Evolutionary conservation across 2,329 filamentous ascomycete species (phyloP).

Genomic region (Ophiostoma novo-ulmi): DNA sequence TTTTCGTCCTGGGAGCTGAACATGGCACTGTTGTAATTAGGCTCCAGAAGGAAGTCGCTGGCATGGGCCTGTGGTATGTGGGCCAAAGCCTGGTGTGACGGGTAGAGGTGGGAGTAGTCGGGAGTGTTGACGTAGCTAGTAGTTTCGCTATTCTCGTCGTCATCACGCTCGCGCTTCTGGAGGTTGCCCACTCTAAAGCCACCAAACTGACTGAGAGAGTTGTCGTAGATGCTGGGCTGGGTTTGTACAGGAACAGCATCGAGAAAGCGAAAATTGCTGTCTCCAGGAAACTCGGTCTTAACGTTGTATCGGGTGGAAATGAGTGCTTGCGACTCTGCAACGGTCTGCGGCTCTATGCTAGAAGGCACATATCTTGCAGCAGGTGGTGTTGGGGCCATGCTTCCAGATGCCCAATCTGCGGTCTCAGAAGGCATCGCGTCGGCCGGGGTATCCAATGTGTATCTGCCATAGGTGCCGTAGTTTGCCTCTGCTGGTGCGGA

Average conservation of each 20-base stretch:
- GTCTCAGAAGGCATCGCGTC: background rate
- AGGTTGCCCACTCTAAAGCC: background rate
- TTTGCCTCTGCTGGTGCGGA: background rate
- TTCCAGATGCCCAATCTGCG: background rate
- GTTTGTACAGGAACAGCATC: background rate
- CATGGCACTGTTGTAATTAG: constrained; percentile 23
- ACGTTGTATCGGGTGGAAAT: background rate
- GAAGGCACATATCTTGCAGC: background rate
- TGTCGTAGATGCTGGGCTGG: background rate
- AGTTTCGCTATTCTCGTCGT: background rate
- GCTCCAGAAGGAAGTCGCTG: constrained; percentile 16
- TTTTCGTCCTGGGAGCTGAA: constrained; percentile 28
- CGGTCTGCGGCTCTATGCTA: background rate
- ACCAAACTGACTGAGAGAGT: background rate
- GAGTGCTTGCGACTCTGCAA: background rate
- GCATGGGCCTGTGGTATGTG: background rate
- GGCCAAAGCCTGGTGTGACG: background rate
- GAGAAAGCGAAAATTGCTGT: background rate
- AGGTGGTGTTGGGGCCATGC: background rate
- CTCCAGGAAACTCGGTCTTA: background rate
- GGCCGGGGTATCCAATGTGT: background rate
- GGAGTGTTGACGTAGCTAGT: background rate
- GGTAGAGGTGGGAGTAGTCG: background rate
- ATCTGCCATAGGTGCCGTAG: background rate
- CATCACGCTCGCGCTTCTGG: constrained; percentile 19